These are phyloP conservation scores for Penstemon newberryi DNA, from an alignment of 257 asterid species.

Conservation along the genomic window DNA sequence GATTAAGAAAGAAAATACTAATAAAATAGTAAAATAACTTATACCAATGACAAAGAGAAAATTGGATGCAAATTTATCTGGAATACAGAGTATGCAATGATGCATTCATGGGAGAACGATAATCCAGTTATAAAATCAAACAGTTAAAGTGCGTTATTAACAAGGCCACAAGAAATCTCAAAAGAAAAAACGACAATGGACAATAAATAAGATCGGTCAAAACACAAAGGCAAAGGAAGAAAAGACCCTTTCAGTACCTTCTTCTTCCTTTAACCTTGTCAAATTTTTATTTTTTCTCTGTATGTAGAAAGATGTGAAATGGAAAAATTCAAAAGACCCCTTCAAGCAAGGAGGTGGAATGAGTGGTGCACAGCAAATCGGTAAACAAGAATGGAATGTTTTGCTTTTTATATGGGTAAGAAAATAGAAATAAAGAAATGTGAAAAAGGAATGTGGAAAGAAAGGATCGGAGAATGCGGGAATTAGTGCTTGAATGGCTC, in stretches of 20 bases:
- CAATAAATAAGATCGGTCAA: constrained; percentile 22
- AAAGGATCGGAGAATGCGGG: constrained; percentile 50
- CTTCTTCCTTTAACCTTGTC: neutral
- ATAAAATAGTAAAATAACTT: constrained; percentile 24
- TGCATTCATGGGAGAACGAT: constrained; percentile 22
- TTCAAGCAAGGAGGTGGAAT: constrained; percentile 18
- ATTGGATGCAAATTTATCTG: constrained; percentile 19
- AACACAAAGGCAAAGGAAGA: constrained; percentile 1
- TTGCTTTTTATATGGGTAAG: constrained; percentile 16
- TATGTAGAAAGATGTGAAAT: constrained; percentile 25
- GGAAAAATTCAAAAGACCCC: constrained; percentile 26
- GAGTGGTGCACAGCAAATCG: constrained; percentile 39
- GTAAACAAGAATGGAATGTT: constrained; percentile 23
- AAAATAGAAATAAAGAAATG: neutral
- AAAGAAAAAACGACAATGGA: constrained; percentile 24
- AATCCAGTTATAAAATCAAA: constrained; percentile 18
- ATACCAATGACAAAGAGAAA: constrained; percentile 25
- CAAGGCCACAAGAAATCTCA: constrained; percentile 25
- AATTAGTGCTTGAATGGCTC: constrained; percentile 56
- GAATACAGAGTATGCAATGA: constrained; percentile 32
- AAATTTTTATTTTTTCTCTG: neutral
- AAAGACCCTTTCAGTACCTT: constrained; percentile 20
- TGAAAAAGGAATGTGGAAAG: constrained; percentile 19
- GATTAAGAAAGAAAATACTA: constrained; percentile 21
- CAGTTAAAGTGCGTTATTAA: neutral